phyloP scores from a whole-genome alignment of 163 green algal species.

The Trebouxiophyceae sp. region DNA sequence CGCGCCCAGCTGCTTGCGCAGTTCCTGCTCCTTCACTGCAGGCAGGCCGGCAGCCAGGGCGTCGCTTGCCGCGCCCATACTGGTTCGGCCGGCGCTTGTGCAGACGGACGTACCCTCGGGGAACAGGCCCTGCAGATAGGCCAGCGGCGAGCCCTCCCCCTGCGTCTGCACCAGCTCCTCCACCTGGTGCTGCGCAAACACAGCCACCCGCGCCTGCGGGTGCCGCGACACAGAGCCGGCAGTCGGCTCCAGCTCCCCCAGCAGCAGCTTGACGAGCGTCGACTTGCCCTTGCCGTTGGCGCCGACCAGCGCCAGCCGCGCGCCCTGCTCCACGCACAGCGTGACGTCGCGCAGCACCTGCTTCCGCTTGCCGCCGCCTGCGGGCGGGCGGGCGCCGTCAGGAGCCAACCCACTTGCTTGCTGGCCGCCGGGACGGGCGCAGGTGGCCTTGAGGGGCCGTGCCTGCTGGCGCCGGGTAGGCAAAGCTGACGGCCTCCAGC shows the following conservation, averaged over 20 bases:
- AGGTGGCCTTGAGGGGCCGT: no score
- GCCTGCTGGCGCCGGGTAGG: no score
- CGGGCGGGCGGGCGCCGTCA: no score
- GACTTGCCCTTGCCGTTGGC: slow-evolving; percentile 62
- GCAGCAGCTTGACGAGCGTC: slow-evolving; percentile 61
- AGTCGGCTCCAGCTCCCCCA: slow-evolving; percentile 37
- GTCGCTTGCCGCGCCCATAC: no score
- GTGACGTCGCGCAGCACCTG: slow-evolving; percentile 21
- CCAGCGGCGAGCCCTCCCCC: slow-evolving; percentile 7
- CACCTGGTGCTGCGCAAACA: slow-evolving; percentile 1
- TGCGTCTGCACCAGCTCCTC: slow-evolving; percentile 45
- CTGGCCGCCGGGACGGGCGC: no score
- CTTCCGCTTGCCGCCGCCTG: no score
- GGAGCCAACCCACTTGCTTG: no score
- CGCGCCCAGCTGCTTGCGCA: slow-evolving; percentile 29
- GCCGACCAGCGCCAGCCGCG: slow-evolving; percentile 48
- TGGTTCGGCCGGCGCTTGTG: no score
- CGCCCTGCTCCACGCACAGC: slow-evolving; percentile 29
- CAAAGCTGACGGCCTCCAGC: slow-evolving; percentile 8
- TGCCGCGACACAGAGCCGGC: slow-evolving; percentile 18
- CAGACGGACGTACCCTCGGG: background rate
- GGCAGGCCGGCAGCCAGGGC: no score
- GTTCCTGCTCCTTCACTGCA: slow-evolving; percentile 30
- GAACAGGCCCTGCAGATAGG: slow-evolving; percentile 18
- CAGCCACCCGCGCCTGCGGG: slow-evolving; percentile 9